Evolutionary conservation across 2,329 filamentous ascomycete species (phyloP).

Genomic region (Phyllosticta capitalensis): DNA sequence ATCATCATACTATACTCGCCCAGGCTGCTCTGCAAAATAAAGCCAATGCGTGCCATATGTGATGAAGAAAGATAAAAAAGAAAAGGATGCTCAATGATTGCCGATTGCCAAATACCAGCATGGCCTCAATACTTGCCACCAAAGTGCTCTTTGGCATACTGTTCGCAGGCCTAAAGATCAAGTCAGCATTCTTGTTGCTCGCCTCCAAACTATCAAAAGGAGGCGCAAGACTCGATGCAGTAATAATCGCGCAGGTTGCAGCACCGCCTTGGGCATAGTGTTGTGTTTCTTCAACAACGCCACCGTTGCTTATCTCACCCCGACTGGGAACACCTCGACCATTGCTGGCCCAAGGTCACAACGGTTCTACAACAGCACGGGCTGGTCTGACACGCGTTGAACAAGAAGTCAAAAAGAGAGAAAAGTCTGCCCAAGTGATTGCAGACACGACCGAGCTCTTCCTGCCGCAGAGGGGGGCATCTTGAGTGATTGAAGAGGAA

Average conservation of each 20-base stretch:
- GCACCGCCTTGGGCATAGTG: background rate
- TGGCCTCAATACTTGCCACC: conserved; percentile 32
- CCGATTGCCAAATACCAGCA: background rate
- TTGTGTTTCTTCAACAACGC: background rate
- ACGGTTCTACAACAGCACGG: background rate
- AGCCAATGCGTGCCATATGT: background rate
- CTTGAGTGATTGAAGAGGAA: background rate
- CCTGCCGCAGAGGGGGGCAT: background rate
- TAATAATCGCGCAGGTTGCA: background rate
- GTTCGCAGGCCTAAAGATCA: conserved; percentile 60
- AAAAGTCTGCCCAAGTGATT: background rate
- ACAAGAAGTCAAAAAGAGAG: background rate
- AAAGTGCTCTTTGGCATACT: conserved; percentile 96
- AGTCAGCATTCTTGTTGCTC: background rate
- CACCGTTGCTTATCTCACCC: background rate
- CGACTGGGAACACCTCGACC: background rate
- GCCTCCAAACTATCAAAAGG: background rate
- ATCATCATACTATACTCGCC: conserved; percentile 3
- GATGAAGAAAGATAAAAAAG: background rate
- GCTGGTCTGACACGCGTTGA: background rate
- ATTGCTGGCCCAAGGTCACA: background rate
- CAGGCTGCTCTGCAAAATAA: background rate
- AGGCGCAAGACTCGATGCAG: background rate
- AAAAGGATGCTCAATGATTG: background rate
- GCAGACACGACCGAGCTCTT: background rate